Evolutionary conservation across 805 yeast species (phyloP), one percentile per base, ranked within the genome.

Genomic region (Groenewaldozyma tartarivorans): DNA sequence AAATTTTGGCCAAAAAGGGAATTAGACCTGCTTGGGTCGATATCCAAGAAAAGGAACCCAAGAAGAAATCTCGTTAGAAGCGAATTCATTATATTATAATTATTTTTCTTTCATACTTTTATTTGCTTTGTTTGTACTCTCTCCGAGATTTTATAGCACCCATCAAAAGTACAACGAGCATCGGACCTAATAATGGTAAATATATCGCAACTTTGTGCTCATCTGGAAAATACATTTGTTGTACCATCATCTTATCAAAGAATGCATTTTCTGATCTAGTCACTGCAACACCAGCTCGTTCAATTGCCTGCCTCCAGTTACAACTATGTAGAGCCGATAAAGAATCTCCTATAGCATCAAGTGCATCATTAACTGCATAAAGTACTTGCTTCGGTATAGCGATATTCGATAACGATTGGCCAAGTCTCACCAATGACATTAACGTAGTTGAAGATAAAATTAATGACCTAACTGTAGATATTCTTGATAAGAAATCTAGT

Each of bases 141-240:
- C 40, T 46, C n/a, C 54, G 4, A 7, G 56, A 42, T 19, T 63
- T 40, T 2, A 43, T 35, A 13, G 56, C 45, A 4, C 69, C 66
- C 29, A 59, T 39, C 3, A 58, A 21, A 26, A 65, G 56, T 18
- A 92, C 87, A 20, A 90, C 73, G 1, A 73, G 63, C 27, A 87
- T 65, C 1, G 98, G 98, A 0, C 97, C 97, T 27, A 88, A 58
- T 35, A 90, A 64, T 0, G 98, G 98, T 55, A 86, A 66, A 50
- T 87, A 92, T 1, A 92, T 95, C 0, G 98, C 97, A 54, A 92
- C 69, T 58, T 85, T 88, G 57, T 90, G 98, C 58, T 90, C 96
- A 48, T 83, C 90, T 0, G 98, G 97, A 67, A 88, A 86, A 59
- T 83, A 87, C 42, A 81, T 85, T 56, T 90, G 96, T 54, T 86